Evolutionary conservation across 2,329 filamentous ascomycete species (phyloP).

Genomic region (Microcera coccophila): DNA sequence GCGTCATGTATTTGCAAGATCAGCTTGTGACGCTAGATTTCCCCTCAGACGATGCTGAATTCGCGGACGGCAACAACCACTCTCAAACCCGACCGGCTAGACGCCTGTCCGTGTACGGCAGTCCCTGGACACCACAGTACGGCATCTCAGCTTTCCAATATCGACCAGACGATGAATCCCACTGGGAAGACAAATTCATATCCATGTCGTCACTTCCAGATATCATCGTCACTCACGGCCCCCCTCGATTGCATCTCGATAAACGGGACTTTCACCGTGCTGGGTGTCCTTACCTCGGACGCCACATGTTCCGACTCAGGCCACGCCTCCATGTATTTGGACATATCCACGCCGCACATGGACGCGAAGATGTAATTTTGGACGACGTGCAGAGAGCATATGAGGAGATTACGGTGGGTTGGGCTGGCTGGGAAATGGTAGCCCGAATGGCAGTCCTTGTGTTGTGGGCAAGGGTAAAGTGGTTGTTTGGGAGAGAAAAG

Average conservation of each 20-base stretch:
- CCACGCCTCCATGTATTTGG: slow-evolving; percentile 22
- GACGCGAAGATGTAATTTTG: slow-evolving; percentile 18
- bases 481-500: neutral
- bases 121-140: slow-evolving; percentile 21
- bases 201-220: slow-evolving; percentile 8
- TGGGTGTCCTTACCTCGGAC: slow-evolving; percentile 20
- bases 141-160: slow-evolving; percentile 27
- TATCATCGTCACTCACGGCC: slow-evolving; percentile 24
- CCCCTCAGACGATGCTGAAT: slow-evolving; percentile 1
- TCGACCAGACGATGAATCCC: slow-evolving; percentile 3
- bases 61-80: neutral
- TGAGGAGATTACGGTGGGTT: slow-evolving; percentile 18
- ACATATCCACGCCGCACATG: slow-evolving; percentile 23
- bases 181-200: slow-evolving; percentile 13
- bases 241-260: slow-evolving; percentile 24
- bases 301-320: slow-evolving; percentile 14
- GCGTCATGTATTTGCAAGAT: slow-evolving; percentile 21
- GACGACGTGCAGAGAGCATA: slow-evolving; percentile 15
- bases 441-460: slow-evolving; percentile 17
- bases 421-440: slow-evolving; percentile 16
- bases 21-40: slow-evolving; percentile 8
- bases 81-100: neutral
- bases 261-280: slow-evolving; percentile 20
- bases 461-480: slow-evolving; percentile 4
- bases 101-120: slow-evolving; percentile 19